Percentiles rank a stretch among this genome's conserved stretches.
phyloP scores from a whole-genome alignment of 2,329 filamentous ascomycete genomes.

The Calonectria pauciramosa region DNA sequence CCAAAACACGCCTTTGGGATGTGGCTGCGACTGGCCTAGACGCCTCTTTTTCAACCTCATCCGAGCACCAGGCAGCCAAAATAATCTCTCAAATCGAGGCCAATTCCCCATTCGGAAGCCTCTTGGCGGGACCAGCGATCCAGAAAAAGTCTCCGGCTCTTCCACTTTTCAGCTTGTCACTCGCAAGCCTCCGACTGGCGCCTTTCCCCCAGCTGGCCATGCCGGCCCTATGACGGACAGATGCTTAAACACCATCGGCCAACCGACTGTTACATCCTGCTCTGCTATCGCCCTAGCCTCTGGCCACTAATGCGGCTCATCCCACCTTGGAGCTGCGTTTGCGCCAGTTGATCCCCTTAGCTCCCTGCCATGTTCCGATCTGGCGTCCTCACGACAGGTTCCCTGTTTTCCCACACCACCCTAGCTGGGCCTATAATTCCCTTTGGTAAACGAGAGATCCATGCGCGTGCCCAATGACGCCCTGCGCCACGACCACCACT shows the following conservation, averaged over 20 bases:
- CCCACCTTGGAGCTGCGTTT: conserved; percentile 21
- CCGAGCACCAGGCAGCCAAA: not conserved
- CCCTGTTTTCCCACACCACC: not conserved
- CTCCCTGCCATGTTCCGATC: conserved; percentile 20
- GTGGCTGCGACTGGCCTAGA: not conserved
- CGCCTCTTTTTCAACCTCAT: conserved; percentile 7
- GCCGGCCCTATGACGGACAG: conserved; percentile 6
- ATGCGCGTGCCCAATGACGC: not conserved
- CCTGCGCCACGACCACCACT: not conserved
- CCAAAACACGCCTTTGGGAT: not conserved
- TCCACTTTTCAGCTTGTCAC: conserved; percentile 40
- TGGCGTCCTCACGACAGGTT: conserved; percentile 10
- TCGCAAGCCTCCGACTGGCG: conserved; percentile 38
- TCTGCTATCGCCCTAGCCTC: conserved; percentile 23
- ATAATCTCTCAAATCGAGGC: conserved; percentile 4
- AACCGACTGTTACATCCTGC: conserved; percentile 26
- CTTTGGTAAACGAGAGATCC: not conserved
- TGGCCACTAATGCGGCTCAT: conserved; percentile 47
- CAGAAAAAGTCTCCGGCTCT: conserved; percentile 19
- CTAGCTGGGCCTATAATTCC: conserved; percentile 7
- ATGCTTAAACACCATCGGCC: conserved; percentile 19
- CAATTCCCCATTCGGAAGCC: not conserved
- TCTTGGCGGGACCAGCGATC: not conserved
- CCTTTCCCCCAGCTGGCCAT: conserved; percentile 11
- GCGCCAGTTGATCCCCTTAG: conserved; percentile 1